These are phyloP conservation scores for Leccinum colubrinum DNA, from an alignment of 1,284 basidiomycete genomes.

Conservation along the genomic window DNA sequence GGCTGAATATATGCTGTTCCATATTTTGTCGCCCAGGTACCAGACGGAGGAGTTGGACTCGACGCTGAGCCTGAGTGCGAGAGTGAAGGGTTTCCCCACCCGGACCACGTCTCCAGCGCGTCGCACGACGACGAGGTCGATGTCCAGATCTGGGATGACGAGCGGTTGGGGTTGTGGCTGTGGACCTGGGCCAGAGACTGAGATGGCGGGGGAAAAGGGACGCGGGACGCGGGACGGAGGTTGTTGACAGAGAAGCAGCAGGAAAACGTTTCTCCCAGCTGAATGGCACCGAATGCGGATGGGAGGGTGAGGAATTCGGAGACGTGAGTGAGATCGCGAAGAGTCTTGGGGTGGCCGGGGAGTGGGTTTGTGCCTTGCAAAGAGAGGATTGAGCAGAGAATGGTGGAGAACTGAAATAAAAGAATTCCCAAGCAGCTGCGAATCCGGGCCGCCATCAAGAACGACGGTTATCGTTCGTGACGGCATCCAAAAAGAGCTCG, in stretches of 20 bases:
- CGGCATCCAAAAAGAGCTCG: too few relatives aligned
- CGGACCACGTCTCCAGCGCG: slow-evolving; percentile 44
- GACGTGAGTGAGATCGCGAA: too few relatives aligned
- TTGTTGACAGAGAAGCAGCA: background rate
- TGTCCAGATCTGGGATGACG: slow-evolving; percentile 45
- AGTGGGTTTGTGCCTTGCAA: too few relatives aligned
- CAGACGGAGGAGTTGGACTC: slow-evolving; percentile 23
- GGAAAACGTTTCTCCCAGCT: too few relatives aligned
- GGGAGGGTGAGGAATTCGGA: too few relatives aligned
- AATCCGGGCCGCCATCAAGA: too few relatives aligned
- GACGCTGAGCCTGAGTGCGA: slow-evolving; percentile 52
- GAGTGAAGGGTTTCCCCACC: slow-evolving; percentile 56
- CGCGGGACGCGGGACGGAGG: slow-evolving; percentile 34
- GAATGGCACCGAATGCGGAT: too few relatives aligned
- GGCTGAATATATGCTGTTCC: background rate
- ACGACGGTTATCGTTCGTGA: too few relatives aligned
- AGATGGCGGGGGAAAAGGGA: slow-evolving; percentile 47
- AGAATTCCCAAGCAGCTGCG: too few relatives aligned
- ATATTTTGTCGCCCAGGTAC: background rate
- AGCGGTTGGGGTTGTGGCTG: slow-evolving; percentile 15
- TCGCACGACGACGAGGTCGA: slow-evolving; percentile 53
- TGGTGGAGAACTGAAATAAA: too few relatives aligned
- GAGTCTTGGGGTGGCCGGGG: too few relatives aligned
- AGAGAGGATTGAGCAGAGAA: too few relatives aligned
- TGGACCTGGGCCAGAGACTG: slow-evolving; percentile 1